Conservation (phyloP, 139 green algal genomes). For the Volvox africanus region DNA sequence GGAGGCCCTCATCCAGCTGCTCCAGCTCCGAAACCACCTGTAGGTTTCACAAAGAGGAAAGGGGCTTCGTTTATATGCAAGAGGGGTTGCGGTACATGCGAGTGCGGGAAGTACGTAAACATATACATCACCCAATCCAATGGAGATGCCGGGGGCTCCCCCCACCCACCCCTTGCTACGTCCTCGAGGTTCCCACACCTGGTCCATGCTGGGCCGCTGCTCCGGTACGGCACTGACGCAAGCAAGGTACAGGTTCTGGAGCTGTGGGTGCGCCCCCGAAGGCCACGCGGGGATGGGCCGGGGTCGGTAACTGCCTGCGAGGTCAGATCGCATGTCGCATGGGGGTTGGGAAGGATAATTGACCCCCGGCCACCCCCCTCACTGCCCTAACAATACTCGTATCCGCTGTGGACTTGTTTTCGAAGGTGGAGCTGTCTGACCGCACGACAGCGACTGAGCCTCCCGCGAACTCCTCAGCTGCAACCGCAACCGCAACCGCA, state of each 20-base stretch:
- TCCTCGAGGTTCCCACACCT: neutral
- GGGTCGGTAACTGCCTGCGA: neutral
- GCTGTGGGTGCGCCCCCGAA: slow-evolving; percentile 14
- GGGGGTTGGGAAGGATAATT: too few species aligned
- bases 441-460: too few species aligned
- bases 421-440: too few species aligned
- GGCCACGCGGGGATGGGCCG: neutral
- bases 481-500: neutral
- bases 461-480: too few species aligned
- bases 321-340: neutral
- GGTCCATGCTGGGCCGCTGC: slow-evolving; percentile 18
- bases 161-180: neutral
- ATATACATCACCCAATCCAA: too few species aligned
- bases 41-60: neutral
- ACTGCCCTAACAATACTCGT: too few species aligned
- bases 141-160: neutral
- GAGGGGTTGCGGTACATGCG: neutral
- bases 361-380: too few species aligned
- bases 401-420: too few species aligned
- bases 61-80: too few species aligned
- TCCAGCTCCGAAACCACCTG: slow-evolving; percentile 27
- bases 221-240: neutral
- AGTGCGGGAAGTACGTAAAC: neutral
- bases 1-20: slow-evolving; percentile 3
- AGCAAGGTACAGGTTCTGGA: slow-evolving; percentile 21